Conservation (phyloP, 495 filamentous ascomycete genomes). For the Lindgomyces ingoldianus region DNA sequence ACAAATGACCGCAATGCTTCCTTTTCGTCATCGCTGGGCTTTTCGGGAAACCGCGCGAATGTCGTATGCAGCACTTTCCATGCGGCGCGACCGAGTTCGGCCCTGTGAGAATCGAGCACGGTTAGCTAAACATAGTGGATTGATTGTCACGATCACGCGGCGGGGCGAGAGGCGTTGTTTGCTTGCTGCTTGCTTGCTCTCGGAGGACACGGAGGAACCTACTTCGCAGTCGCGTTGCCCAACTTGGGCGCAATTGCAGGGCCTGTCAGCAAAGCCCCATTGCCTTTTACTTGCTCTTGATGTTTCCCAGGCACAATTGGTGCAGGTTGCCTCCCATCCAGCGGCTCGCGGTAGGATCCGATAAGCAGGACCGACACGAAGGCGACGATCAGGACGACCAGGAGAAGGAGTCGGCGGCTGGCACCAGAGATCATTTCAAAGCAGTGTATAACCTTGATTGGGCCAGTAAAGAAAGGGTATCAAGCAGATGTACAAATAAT, state of each 20-base stretch:
- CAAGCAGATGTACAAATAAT: background rate
- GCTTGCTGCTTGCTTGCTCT: no score
- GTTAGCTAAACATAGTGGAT: slow-evolving; percentile 19
- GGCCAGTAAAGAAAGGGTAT: background rate
- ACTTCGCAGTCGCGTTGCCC: slow-evolving; percentile 90
- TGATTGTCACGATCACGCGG: slow-evolving; percentile 17
- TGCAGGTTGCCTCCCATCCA: slow-evolving; percentile 13
- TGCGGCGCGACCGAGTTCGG: slow-evolving; percentile 81
- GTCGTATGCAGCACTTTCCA: slow-evolving; percentile 97
- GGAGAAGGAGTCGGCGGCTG: slow-evolving; percentile 36
- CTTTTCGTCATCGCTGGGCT: slow-evolving; percentile 79
- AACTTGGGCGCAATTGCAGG: slow-evolving; percentile 84
- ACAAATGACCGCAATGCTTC: slow-evolving; percentile 82
- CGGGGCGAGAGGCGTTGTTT: slow-evolving; percentile 5
- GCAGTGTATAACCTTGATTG: background rate
- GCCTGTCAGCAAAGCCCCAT: slow-evolving; percentile 61
- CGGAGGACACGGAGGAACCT: slow-evolving; percentile 29
- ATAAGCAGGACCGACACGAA: slow-evolving; percentile 38
- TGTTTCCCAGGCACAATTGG: slow-evolving; percentile 18
- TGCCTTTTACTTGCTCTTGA: background rate
- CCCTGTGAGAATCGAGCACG: slow-evolving; percentile 52
- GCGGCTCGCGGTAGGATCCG: slow-evolving; percentile 20
- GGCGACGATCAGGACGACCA: slow-evolving; percentile 32
- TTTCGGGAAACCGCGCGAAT: slow-evolving; percentile 88
- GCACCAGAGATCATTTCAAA: slow-evolving; percentile 18